Evolutionary conservation across 169 alveolate genomes (phyloP).

Genomic region (Perkinsus marinus): DNA sequence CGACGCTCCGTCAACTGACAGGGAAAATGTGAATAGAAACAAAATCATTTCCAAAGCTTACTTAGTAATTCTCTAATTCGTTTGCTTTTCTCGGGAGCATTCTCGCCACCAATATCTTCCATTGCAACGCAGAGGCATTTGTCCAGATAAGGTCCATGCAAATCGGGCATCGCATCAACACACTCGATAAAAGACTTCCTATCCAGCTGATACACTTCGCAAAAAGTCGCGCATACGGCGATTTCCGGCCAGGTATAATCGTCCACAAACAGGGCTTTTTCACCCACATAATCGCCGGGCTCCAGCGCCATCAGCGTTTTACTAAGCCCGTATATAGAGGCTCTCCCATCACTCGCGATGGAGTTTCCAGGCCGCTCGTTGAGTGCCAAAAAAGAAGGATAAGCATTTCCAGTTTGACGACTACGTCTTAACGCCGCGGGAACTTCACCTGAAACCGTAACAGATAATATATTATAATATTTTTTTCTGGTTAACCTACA

Average conservation of each 20-base stretch:
- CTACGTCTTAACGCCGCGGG: too few species aligned
- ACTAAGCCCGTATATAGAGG: neutral
- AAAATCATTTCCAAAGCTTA: neutral
- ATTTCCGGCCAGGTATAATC: neutral
- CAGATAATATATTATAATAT: too few species aligned
- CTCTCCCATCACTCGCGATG: neutral
- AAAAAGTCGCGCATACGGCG: neutral
- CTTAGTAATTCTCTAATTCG: neutral
- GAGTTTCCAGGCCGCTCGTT: neutral
- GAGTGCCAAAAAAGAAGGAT: neutral
- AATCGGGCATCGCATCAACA: neutral
- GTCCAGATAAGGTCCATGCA: neutral
- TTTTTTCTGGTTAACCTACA: neutral
- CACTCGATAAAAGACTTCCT: neutral
- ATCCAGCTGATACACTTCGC: neutral
- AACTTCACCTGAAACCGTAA: neutral
- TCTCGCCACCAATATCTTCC: neutral
- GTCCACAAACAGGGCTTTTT: neutral
- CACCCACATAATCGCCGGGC: neutral
- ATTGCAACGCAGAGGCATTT: neutral
- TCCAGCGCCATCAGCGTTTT: neutral
- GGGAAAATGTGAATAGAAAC: neutral
- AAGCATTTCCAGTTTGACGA: too few species aligned
- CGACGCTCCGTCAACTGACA: neutral
- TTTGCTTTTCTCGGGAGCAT: neutral